Evolutionary conservation across 2,329 filamentous ascomycete genomes (phyloP).

Genomic region (Hypoxylon sp.): DNA sequence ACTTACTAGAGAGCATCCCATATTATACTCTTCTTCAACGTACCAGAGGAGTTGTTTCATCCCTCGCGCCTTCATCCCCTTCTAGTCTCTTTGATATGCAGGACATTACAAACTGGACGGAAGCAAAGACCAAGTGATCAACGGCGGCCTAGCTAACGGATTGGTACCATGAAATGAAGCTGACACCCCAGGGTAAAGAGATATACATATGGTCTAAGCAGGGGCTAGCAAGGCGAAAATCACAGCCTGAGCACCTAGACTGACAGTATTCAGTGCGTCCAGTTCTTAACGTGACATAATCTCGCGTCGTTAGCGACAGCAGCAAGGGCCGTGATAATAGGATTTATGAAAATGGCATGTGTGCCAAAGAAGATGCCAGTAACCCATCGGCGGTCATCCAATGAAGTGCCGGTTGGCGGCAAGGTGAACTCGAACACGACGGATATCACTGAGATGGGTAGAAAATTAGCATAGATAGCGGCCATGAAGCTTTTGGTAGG

Average conservation of each 20-base stretch:
- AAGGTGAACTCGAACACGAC: background rate
- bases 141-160: too few relatives aligned
- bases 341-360: slow-evolving; percentile 3
- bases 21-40: background rate
- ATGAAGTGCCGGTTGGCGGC: background rate
- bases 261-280: background rate
- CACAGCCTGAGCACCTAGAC: slow-evolving; percentile 5
- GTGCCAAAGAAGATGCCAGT: background rate
- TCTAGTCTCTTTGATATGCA: too few relatives aligned
- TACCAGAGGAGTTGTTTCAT: too few relatives aligned
- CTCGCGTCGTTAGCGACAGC: background rate
- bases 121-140: too few relatives aligned
- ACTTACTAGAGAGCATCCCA: background rate
- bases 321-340: slow-evolving; percentile 5
- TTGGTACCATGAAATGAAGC: slow-evolving; percentile 4
- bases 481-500: background rate
- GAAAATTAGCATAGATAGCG: background rate
- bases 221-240: slow-evolving; percentile 10
- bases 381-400: background rate
- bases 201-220: slow-evolving; percentile 6
- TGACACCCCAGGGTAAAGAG: background rate
- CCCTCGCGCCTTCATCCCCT: too few relatives aligned
- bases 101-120: too few relatives aligned
- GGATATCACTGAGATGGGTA: background rate
- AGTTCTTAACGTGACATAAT: background rate